Conservation (phyloP, 1,139 yeast species). For the Wickerhamomyces sp. region DNA sequence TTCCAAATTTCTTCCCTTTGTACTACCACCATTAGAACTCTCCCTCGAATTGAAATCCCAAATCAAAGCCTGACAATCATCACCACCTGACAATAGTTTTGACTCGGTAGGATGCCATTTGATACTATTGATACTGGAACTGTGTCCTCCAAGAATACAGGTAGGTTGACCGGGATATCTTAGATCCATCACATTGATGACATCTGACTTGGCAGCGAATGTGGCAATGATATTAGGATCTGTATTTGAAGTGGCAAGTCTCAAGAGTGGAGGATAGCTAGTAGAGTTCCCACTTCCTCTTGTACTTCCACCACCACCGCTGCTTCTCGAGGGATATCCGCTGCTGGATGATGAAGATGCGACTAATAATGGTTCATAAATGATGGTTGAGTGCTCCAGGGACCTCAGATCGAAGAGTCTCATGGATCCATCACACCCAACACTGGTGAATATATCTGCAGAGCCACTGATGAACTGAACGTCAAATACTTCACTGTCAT, state of each 20-base stretch:
- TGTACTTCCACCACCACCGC: not conserved
- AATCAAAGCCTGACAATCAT: constrained; percentile 83
- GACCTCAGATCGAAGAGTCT: constrained; percentile 86
- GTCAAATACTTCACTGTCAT: constrained; percentile 92
- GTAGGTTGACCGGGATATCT: constrained; percentile 86
- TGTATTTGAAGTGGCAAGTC: constrained; percentile 71
- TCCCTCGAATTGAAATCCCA: constrained; percentile 62
- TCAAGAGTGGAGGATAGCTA: constrained; percentile 49
- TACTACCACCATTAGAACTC: constrained; percentile 1
- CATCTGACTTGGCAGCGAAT: constrained; percentile 64
- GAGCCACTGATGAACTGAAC: constrained; percentile 78
- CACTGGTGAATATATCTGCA: constrained; percentile 80
- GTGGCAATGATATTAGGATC: constrained; percentile 84
- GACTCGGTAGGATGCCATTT: constrained; percentile 82
- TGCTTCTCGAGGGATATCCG: not conserved
- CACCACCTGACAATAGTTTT: constrained; percentile 70
- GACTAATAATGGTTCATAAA: constrained; percentile 58
- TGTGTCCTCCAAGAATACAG: constrained; percentile 63
- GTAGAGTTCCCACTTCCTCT: not conserved
- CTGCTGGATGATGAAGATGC: constrained; percentile 7
- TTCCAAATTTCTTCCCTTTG: constrained; percentile 18
- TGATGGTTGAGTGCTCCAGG: constrained; percentile 89
- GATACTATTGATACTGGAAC: constrained; percentile 62
- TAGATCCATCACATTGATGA: constrained; percentile 71
- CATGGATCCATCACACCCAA: constrained; percentile 94